Percentiles rank a stretch among this genome's conserved stretches.
Evolutionary conservation across 352 stramenopile genomes (phyloP).

Genomic region (Globisporangium sylvaticum): DNA sequence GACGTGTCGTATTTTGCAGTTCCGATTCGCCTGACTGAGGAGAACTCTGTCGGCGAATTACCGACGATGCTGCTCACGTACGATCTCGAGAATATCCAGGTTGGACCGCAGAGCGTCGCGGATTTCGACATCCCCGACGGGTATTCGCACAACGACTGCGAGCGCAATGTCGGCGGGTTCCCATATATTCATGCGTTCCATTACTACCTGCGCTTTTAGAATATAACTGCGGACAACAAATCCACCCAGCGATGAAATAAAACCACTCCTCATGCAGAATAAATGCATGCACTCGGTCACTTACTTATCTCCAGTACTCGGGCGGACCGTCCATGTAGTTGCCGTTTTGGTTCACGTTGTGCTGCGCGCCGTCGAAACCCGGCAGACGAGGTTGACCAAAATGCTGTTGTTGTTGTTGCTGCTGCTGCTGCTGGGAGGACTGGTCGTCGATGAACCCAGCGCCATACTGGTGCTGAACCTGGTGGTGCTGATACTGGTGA

Average conservation of each 20-base stretch:
- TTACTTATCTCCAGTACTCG: constrained; percentile 53
- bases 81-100: constrained; percentile 46
- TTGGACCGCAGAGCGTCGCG: constrained; percentile 42
- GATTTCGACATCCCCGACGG: constrained; percentile 54
- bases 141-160: constrained; percentile 55
- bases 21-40: constrained; percentile 62
- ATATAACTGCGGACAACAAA: background rate
- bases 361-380: constrained; percentile 27
- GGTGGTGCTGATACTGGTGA: constrained; percentile 17
- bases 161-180: constrained; percentile 59
- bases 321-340: constrained; percentile 41
- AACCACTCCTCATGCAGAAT: background rate
- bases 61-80: constrained; percentile 60
- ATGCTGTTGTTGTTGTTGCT: constrained; percentile 12
- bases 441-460: constrained; percentile 21
- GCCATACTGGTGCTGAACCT: constrained; percentile 30
- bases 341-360: constrained; percentile 24
- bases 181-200: constrained; percentile 78
- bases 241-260: background rate
- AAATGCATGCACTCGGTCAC: background rate
- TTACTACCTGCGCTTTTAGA: constrained; percentile 65
- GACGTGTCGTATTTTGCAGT: constrained; percentile 21
- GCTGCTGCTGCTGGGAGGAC: constrained; percentile 17
- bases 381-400: constrained; percentile 27
- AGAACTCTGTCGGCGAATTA: constrained; percentile 41